phyloP scores from a whole-genome alignment of 495 filamentous ascomycete species.

The Neurospora sp. region DNA sequence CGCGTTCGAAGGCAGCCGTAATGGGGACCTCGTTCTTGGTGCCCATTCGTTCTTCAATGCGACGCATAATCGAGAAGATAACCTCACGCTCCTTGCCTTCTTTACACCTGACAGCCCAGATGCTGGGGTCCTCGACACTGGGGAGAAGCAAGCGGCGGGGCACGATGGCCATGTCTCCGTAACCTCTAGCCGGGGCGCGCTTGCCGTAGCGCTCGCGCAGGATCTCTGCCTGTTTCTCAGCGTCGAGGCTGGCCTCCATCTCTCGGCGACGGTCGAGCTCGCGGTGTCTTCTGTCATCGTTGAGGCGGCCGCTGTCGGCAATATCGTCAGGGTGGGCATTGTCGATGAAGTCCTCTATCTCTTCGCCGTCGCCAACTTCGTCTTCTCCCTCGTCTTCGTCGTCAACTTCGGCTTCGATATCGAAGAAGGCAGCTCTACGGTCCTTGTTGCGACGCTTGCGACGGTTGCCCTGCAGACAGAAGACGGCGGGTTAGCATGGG shows the following conservation, averaged over 20 bases:
- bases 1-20: constrained; percentile 82
- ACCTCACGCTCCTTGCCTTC: constrained; percentile 91
- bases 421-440: constrained; percentile 71
- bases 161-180: constrained; percentile 55
- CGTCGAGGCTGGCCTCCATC: constrained; percentile 72
- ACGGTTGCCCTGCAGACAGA: constrained; percentile 50
- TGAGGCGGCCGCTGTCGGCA: constrained; percentile 67
- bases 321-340: constrained; percentile 87
- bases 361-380: constrained; percentile 79
- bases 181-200: constrained; percentile 32
- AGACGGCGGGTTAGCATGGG: not conserved
- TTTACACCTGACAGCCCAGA: constrained; percentile 90
- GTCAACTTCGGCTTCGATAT: constrained; percentile 94
- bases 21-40: constrained; percentile 70
- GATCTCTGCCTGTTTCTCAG: constrained; percentile 82
- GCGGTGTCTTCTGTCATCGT: constrained; percentile 84
- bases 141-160: constrained; percentile 86
- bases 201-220: constrained; percentile 74
- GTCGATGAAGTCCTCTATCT: constrained; percentile 72
- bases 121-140: constrained; percentile 87
- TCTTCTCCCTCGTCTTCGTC: constrained; percentile 87
- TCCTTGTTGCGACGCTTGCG: constrained; percentile 62
- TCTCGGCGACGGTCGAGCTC: constrained; percentile 90
- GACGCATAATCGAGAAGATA: constrained; percentile 72
- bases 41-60: constrained; percentile 66